Percentiles rank a stretch among this genome's conserved stretches.
These are phyloP conservation scores for Trichoderma reesei DNA, from an alignment of 495 filamentous ascomycete species.

Conservation along the genomic window DNA sequence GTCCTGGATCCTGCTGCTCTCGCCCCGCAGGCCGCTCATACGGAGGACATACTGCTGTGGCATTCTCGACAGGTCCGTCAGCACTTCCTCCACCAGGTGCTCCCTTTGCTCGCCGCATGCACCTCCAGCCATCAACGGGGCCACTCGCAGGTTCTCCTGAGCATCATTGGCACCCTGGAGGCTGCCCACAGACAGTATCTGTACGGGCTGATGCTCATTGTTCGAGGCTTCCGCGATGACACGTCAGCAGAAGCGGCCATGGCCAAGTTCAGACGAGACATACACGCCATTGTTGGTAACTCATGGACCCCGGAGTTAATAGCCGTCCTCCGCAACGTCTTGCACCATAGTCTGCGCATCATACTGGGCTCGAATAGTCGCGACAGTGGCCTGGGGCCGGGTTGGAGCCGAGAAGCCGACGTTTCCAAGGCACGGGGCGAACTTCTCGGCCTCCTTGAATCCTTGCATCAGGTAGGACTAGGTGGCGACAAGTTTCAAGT, in stretches of 20 bases:
- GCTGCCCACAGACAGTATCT: constrained; percentile 40
- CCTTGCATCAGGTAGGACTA: constrained; percentile 60
- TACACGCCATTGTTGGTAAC: constrained; percentile 58
- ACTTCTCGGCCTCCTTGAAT: constrained; percentile 47
- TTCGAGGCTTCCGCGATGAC: constrained; percentile 25
- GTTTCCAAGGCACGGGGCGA: constrained; percentile 32
- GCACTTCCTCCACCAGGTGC: constrained; percentile 41
- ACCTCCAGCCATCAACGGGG: constrained; percentile 16
- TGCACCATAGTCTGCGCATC: constrained; percentile 41
- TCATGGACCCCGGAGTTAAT: constrained; percentile 48
- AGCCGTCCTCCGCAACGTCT: constrained; percentile 40
- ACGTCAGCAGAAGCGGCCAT: constrained; percentile 26
- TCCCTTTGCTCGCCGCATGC: constrained; percentile 35
- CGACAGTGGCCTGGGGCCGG: constrained; percentile 14
- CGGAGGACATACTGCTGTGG: constrained; percentile 42
- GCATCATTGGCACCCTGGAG: constrained; percentile 39
- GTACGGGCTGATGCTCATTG: constrained; percentile 35
- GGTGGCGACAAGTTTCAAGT: constrained; percentile 66
- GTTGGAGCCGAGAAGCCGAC: not conserved
- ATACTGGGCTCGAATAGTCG: constrained; percentile 45
- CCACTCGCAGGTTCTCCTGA: constrained; percentile 26
- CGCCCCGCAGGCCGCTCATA: constrained; percentile 34
- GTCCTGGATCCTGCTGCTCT: constrained; percentile 28
- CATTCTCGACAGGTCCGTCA: constrained; percentile 40
- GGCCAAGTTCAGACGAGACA: constrained; percentile 45